Percentiles rank a stretch among this genome's conserved stretches.
Evolutionary conservation across 129 eudicot genomes (phyloP).

Genomic region (Chrysanthemum makinoi): DNA sequence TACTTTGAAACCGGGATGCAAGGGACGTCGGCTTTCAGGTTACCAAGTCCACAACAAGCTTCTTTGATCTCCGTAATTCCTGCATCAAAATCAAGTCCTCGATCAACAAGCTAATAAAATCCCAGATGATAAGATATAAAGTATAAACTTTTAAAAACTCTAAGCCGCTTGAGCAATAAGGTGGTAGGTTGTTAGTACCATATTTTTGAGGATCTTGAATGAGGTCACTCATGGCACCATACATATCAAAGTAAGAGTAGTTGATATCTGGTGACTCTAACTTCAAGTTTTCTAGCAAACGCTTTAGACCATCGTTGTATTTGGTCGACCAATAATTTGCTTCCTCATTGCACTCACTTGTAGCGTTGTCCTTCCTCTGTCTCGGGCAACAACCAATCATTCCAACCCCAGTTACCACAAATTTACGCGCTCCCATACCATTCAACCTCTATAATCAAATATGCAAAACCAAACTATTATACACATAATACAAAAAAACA

Average conservation of each 20-base stretch:
- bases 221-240: constrained; percentile 37
- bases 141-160: neutral
- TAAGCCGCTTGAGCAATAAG: neutral
- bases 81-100: constrained; percentile 16
- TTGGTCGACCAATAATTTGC: constrained; percentile 53
- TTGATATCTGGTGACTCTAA: constrained; percentile 41
- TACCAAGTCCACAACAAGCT: too few species aligned
- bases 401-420: constrained; percentile 41
- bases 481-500: neutral
- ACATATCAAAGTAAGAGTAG: constrained; percentile 58
- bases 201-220: constrained; percentile 51
- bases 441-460: constrained; percentile 35
- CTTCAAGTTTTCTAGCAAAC: constrained; percentile 31
- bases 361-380: constrained; percentile 40
- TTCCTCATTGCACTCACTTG: constrained; percentile 42
- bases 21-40: too few species aligned
- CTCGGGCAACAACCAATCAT: constrained; percentile 61
- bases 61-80: constrained; percentile 37
- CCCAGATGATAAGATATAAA: neutral
- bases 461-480: neutral
- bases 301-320: constrained; percentile 44
- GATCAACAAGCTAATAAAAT: neutral
- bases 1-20: too few species aligned
- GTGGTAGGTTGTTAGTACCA: constrained; percentile 33
- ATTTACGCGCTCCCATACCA: constrained; percentile 62